Base-by-base conservation (phyloP, 2,329 filamentous ascomycete species). In the Pestalotiopsis sp. region DNA sequence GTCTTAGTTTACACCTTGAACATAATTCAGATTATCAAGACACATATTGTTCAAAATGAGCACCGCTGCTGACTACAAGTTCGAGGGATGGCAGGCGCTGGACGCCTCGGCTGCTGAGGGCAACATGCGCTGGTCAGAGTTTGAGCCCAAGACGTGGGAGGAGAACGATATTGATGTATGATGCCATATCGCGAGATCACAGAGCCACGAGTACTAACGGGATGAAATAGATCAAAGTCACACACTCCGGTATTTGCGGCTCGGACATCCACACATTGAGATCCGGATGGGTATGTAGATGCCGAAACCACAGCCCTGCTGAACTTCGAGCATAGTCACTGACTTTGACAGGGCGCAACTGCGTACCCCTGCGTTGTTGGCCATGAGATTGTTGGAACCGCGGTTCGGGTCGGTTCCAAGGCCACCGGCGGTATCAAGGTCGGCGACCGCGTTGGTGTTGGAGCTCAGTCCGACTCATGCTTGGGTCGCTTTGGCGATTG, bases 371-470 rank as follows among this genome's bases (percentile, higher is more conserved):
- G 14, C n/a, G 79, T 80, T 27, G 80, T 83, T 7, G 84, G 84
- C 52, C 84, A 86, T 73, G 85, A 86, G 68, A 86, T 87, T 52
- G 79, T 85, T 69, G 84, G 85, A 14, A 78, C 73, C 7, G 80
- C 81, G 3, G 78, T 81, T 27, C 79, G 80, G 6, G 74, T 86
- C 27, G 85, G 84, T 9, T 73, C 75, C 12, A 58, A 68, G 66
- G 70, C 73, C 31, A 70, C 79, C 12, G 75, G 68, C 5, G 71
- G 77, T n/a, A 80, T 87, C 73, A 78, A 82, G 61, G 69, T 87
- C 27, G 86, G 87, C 61, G 87, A 89, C 70, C 80, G 86, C 13
- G 85, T 87, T 49, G 85, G 85, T 38, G 78, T 86, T 39, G 85
- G 85, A 68, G 84, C 84, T 5, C 84, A 86, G 70, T 81, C 80